phyloP scores from a whole-genome alignment of 768 basidiomycete genomes.

The Fistulinella prunicolor region DNA sequence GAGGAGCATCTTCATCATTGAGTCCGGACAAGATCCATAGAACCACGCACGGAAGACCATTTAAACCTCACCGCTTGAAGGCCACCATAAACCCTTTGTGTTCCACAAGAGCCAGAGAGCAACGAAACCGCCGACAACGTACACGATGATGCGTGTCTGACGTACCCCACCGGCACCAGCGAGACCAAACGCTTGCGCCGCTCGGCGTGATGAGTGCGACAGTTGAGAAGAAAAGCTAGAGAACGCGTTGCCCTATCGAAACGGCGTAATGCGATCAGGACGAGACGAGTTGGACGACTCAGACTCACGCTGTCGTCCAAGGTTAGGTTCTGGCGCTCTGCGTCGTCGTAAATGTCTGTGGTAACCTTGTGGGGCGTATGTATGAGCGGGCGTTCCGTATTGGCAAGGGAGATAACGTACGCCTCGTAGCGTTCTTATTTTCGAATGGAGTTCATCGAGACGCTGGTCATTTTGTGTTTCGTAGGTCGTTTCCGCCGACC shows the following conservation, averaged over 20 bases:
- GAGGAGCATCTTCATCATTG: not conserved
- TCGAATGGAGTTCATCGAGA: slow-evolving; percentile 81
- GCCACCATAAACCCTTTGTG: slow-evolving; percentile 48
- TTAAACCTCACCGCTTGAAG: slow-evolving; percentile 17
- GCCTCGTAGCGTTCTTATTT: slow-evolving; percentile 77
- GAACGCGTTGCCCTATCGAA: slow-evolving; percentile 59
- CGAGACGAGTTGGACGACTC: not conserved
- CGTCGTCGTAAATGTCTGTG: slow-evolving; percentile 81
- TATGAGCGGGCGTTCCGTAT: not conserved
- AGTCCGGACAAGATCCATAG: not conserved
- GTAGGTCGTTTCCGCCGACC: slow-evolving; percentile 65
- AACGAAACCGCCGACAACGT: slow-evolving; percentile 54
- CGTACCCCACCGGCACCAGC: slow-evolving; percentile 57
- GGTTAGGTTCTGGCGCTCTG: slow-evolving; percentile 76
- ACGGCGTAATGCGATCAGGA: not conserved
- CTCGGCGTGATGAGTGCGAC: slow-evolving; percentile 64
- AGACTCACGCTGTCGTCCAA: slow-evolving; percentile 70
- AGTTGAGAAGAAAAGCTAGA: slow-evolving; percentile 60
- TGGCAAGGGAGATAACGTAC: slow-evolving; percentile 38
- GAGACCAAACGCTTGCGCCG: slow-evolving; percentile 72
- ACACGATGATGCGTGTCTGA: slow-evolving; percentile 64
- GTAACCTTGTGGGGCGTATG: slow-evolving; percentile 55
- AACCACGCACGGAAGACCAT: slow-evolving; percentile 13
- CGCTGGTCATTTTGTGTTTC: slow-evolving; percentile 84
- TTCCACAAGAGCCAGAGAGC: slow-evolving; percentile 55